Base-by-base conservation (phyloP, 495 filamentous ascomycete genomes). In the Aspergillus mulundensis region DNA sequence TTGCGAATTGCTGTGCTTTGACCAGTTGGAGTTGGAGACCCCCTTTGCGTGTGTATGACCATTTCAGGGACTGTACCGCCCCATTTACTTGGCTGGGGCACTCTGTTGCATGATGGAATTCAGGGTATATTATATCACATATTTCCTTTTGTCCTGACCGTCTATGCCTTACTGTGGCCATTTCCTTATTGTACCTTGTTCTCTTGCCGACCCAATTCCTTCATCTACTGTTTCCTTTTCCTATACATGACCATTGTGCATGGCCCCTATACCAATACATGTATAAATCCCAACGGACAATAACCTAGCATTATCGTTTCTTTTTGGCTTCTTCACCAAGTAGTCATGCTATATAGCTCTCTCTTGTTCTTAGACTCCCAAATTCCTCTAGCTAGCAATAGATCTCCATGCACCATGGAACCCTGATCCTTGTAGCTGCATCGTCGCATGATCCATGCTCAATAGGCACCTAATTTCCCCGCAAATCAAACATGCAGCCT, bases 1-100 rank as follows among this genome's bases (percentile, higher is more conserved):
- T 62, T 68, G 65, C 59, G 44, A 65, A 58, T 28, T 28, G 8
- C 25, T 59, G 48, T 65, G 64, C 63, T 66, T 70, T 69, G 58
- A 61, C 63, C 59, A 66, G 63, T 66, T 70, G 67, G 63, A 64
- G 62, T 56, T 65, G 59, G 56, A 61, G 58, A 61, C 50, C 59
- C 59, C 59, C 49, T 59, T 59, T 59, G 62, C 58, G 57, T 65
- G 62, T 65, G 62, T 65, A 61, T 64, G 55, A 56, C 62, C 55
- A 55, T 46, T 70, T 53, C 48, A 59, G 56, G 60, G 43, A 59
- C 25, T 63, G 61, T 57, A 63, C 45, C 45, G 53, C 54, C 57
- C 57, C 25, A 30, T 50, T 48, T 47, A 34, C 47, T 59, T 54
- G 56, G 34, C 39, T 16, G 49, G 49, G 45, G 16, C 53, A 47